phyloP scores from a whole-genome alignment of 2,329 filamentous ascomycete genomes.

The Juglanconis sp. region DNA sequence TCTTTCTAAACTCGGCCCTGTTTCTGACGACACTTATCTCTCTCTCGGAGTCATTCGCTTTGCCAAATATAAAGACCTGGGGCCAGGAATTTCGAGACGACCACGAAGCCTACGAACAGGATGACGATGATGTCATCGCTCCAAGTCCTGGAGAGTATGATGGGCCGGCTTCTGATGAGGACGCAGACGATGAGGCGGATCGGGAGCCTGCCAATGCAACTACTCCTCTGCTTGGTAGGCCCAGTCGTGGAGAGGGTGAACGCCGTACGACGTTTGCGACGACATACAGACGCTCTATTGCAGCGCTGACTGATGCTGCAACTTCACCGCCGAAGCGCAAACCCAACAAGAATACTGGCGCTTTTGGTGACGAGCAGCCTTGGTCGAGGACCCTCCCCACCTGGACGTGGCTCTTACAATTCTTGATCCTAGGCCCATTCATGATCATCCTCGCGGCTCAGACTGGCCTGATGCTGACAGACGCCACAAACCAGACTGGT shows the following conservation, averaged over 20 bases:
- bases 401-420: slow-evolving; percentile 86
- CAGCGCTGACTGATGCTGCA: slow-evolving; percentile 26
- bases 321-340: slow-evolving; percentile 11
- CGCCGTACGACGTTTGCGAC: slow-evolving; percentile 49
- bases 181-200: slow-evolving; percentile 31
- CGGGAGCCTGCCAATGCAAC: slow-evolving; percentile 43
- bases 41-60: slow-evolving; percentile 74
- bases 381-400: slow-evolving; percentile 79
- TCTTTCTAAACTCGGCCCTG: slow-evolving; percentile 73
- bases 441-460: slow-evolving; percentile 75
- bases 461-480: slow-evolving; percentile 68
- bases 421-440: slow-evolving; percentile 76
- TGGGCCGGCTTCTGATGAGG: slow-evolving; percentile 28
- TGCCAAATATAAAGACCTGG: slow-evolving; percentile 70
- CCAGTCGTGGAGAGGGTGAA: slow-evolving; percentile 26
- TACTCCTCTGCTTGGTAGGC: slow-evolving; percentile 45
- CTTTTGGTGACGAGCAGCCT: slow-evolving; percentile 71
- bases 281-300: slow-evolving; percentile 50
- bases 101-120: slow-evolving; percentile 36
- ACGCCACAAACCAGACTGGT: slow-evolving; percentile 74
- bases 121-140: slow-evolving; percentile 37
- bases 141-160: slow-evolving; percentile 36
- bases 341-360: slow-evolving; percentile 27
- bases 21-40: slow-evolving; percentile 74
- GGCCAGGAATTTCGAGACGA: slow-evolving; percentile 55